phyloP scores from a whole-genome alignment of 345 rosid genomes.

The Gossypioides kirkii region DNA sequence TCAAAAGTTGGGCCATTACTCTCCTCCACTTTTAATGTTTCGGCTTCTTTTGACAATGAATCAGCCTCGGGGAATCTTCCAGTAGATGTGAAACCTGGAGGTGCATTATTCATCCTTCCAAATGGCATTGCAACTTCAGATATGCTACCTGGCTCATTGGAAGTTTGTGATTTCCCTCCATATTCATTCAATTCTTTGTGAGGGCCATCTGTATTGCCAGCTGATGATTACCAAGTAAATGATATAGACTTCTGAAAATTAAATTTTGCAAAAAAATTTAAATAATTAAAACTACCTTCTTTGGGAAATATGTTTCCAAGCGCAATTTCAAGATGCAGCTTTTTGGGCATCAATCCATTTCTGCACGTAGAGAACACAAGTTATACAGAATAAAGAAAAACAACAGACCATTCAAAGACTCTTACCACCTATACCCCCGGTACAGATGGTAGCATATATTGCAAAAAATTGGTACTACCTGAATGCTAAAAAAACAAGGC shows the following conservation, averaged over 20 bases:
- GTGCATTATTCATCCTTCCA: slow-evolving; percentile 43
- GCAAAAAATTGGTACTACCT: slow-evolving; percentile 37
- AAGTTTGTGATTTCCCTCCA: slow-evolving; percentile 43
- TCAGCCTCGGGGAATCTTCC: slow-evolving; percentile 51
- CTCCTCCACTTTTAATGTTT: slow-evolving; percentile 42
- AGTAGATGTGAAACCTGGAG: slow-evolving; percentile 34
- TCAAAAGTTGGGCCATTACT: slow-evolving; percentile 32
- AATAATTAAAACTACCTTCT: slow-evolving; percentile 48
- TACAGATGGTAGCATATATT: slow-evolving; percentile 7
- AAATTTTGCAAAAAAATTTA: slow-evolving; percentile 3
- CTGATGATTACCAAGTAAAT: slow-evolving; percentile 18
- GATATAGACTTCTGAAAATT: slow-evolving; percentile 2
- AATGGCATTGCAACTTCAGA: slow-evolving; percentile 40
- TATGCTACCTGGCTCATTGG: slow-evolving; percentile 35
- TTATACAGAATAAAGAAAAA: background rate
- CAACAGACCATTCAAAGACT: background rate
- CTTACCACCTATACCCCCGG: background rate
- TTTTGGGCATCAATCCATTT: slow-evolving; percentile 73
- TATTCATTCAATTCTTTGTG: slow-evolving; percentile 47
- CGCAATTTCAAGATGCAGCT: slow-evolving; percentile 79
- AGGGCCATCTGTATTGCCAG: slow-evolving; percentile 46
- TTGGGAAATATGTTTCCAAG: slow-evolving; percentile 63
- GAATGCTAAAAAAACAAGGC: slow-evolving; percentile 88
- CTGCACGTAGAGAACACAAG: slow-evolving; percentile 33
- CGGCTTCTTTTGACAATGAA: slow-evolving; percentile 37